Conservation (phyloP, 768 basidiomycete species). For the Boletus reticulatus region DNA sequence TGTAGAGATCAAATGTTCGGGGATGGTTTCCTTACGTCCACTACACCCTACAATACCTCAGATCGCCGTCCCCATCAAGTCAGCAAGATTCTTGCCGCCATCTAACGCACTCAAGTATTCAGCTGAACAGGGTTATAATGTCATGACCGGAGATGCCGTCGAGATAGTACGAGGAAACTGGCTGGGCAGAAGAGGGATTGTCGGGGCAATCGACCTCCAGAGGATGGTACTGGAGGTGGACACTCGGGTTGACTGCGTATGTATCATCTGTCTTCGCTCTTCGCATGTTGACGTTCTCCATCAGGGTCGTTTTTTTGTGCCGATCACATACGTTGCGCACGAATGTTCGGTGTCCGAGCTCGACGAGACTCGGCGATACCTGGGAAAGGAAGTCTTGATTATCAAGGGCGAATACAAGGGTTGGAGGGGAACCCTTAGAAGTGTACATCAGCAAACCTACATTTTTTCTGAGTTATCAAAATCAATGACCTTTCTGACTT, state of each 20-base stretch:
- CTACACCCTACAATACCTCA: neutral
- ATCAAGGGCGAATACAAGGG: neutral
- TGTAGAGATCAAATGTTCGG: neutral
- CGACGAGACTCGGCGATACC: neutral
- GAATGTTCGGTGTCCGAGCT: neutral
- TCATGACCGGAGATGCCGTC: neutral
- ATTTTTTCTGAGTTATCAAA: too few species aligned
- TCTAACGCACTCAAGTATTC: neutral
- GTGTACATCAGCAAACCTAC: too few species aligned
- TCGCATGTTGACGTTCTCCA: neutral
- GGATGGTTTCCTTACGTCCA: neutral
- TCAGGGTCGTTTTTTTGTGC: neutral
- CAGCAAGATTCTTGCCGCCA: neutral
- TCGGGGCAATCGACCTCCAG: neutral
- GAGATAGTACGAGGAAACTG: neutral
- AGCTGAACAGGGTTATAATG: neutral
- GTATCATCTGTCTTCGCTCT: neutral
- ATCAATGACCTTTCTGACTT: too few species aligned
- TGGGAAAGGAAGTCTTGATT: neutral
- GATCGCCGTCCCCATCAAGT: neutral
- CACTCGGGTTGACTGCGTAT: neutral
- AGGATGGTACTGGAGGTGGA: neutral
- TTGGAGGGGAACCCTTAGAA: neutral
- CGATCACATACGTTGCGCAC: conserved; percentile 1
- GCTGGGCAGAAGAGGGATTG: neutral